Conservation (phyloP, 176 grass and related monocot species). For the Olyra latifolia region DNA sequence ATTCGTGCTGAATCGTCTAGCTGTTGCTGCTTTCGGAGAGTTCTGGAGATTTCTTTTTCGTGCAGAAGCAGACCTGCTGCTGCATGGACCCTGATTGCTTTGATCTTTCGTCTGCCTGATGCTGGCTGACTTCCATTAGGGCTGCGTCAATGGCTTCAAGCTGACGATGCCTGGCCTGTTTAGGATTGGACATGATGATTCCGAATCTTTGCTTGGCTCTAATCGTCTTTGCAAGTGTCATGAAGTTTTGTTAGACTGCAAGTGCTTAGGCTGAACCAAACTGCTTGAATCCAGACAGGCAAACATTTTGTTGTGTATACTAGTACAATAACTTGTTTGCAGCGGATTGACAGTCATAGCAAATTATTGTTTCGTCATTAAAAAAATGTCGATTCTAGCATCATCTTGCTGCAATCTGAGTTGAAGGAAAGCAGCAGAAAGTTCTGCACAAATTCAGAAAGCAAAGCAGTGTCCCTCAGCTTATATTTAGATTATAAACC, state of each 20-base stretch:
- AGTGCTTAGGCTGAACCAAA: neutral
- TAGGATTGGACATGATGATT: neutral
- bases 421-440: neutral
- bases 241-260: neutral
- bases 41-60: neutral
- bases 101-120: neutral
- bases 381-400: neutral
- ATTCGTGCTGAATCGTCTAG: neutral
- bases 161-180: neutral
- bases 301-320: neutral
- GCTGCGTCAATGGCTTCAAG: neutral
- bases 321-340: neutral
- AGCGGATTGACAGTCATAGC: neutral
- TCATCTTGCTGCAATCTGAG: neutral
- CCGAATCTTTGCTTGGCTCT: neutral
- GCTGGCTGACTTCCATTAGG: slow-evolving; percentile 6
- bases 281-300: neutral
- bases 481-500: too few relatives aligned
- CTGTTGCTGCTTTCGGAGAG: neutral
- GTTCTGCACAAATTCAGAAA: neutral
- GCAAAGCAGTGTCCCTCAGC: neutral
- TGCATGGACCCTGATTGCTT: slow-evolving; percentile 21
- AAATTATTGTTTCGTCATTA: neutral
- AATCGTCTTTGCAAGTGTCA: neutral
- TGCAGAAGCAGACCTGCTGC: neutral